Conservation (phyloP, 2,329 filamentous ascomycete species). For the Arthrobotrys sinensis region DNA sequence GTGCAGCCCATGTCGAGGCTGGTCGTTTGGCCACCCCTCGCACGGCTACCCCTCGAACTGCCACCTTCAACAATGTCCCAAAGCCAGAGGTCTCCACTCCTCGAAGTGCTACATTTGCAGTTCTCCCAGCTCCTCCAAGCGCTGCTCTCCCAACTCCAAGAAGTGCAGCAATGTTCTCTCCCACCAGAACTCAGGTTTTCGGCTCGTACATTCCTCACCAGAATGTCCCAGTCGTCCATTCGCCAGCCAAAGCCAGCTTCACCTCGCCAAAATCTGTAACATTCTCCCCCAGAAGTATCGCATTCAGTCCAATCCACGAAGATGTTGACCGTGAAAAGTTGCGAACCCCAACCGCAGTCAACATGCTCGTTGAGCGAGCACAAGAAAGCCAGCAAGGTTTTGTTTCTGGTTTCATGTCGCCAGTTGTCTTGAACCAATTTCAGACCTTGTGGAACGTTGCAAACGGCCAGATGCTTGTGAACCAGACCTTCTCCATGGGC, state of each 20-base stretch:
- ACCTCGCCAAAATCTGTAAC: slow-evolving; percentile 56
- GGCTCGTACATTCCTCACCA: slow-evolving; percentile 57
- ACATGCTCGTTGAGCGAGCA: slow-evolving; percentile 61
- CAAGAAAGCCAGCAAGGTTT: slow-evolving; percentile 58
- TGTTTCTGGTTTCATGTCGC: slow-evolving; percentile 55
- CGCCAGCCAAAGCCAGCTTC: slow-evolving; percentile 54
- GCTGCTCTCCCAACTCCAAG: slow-evolving; percentile 41
- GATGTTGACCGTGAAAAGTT: slow-evolving; percentile 60
- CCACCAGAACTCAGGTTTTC: slow-evolving; percentile 41
- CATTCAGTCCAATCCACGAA: slow-evolving; percentile 60
- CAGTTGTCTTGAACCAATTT: slow-evolving; percentile 54
- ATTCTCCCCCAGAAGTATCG: slow-evolving; percentile 55
- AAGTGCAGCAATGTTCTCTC: slow-evolving; percentile 59
- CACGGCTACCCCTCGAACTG: slow-evolving; percentile 57
- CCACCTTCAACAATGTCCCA: slow-evolving; percentile 44
- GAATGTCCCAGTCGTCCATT: slow-evolving; percentile 43
- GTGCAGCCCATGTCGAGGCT: slow-evolving; percentile 55
- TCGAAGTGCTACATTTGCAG: slow-evolving; percentile 47
- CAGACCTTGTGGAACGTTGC: slow-evolving; percentile 59
- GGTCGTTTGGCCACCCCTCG: slow-evolving; percentile 58
- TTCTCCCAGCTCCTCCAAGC: slow-evolving; percentile 43
- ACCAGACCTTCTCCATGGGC: slow-evolving; percentile 57
- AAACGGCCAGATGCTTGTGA: slow-evolving; percentile 53
- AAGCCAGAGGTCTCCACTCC: slow-evolving; percentile 59
- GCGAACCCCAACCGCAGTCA: slow-evolving; percentile 57